Base-by-base conservation (phyloP, 2,329 filamentous ascomycete genomes). In the Exophiala oligosperma region DNA sequence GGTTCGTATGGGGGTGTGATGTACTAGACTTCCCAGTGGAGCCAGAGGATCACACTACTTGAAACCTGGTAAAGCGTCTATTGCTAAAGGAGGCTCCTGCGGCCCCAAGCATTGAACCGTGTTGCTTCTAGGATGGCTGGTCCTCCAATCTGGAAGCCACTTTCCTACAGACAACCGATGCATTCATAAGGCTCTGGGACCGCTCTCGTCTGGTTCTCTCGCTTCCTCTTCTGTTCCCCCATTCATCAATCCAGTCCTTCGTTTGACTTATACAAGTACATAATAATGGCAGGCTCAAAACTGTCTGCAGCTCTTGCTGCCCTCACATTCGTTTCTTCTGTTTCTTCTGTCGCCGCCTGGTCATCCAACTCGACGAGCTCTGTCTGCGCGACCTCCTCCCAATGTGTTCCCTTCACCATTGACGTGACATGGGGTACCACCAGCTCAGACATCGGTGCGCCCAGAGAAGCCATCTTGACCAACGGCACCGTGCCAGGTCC, bases 401-500 rank as follows among this genome's bases (percentile, higher is more conserved):
- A 61, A 56, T 63, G 61, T 48, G 48, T 64, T 41, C 63, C 63
- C 3, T 73, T 73, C 59, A 64, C 69, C 38, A 61, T 73, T 24
- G 71, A 67, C 6, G 55, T 75, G 12, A 72, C 70, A 43, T 73
- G 70, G 70, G 68, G 68, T 38, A 68, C 70, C 0, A 68, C 73
- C 59, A 71, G 72, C 17, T 66, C 69, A 70, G 80, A 78, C n/a
- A 61, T 59, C 26, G 69, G 77, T 57, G 64, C 70, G 24, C 75
- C 74, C 26, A 75, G 82, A n/a, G 74, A 77, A 21, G 70, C 88
- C 77, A 82, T 91, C 52, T 83, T 87, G 38, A 89, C 91, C 73
- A 91, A 93, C 68, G 85, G 85, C 37, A 78, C 88, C 68, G 92
- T 89, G 72, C 90, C 90, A 0, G 81, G 90, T 0, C 90, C 90